A percentile compares a stretch with the other conserved stretches of the same genome.
Conservation (phyloP, 257 asterid species). For the Solanum pinnatisectum region DNA sequence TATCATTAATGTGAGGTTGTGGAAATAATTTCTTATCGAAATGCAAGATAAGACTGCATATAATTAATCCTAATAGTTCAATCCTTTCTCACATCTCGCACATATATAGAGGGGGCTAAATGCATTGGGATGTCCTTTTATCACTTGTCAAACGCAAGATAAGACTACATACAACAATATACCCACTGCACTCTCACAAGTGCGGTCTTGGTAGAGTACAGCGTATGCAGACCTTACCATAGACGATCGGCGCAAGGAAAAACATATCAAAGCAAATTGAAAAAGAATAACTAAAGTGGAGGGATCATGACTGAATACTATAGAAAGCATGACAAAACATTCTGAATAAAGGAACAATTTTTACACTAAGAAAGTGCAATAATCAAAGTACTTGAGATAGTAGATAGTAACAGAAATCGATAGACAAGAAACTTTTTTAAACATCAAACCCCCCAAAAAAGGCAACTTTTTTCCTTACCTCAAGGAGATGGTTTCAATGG, state of each 20-base stretch:
- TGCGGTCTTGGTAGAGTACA: background rate
- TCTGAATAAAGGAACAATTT: background rate
- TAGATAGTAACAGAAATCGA: background rate
- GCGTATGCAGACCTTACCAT: background rate
- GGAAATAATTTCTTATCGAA: too few relatives aligned
- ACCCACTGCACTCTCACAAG: background rate
- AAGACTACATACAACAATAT: background rate
- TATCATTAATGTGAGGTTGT: too few relatives aligned
- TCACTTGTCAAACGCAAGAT: too few relatives aligned
- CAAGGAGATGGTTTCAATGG: slow-evolving; percentile 74
- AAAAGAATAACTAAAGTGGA: background rate
- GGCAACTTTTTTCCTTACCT: slow-evolving; percentile 4
- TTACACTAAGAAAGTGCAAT: background rate
- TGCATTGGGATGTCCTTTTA: too few relatives aligned
- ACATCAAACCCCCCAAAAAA: background rate
- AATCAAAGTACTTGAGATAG: background rate
- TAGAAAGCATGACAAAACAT: background rate
- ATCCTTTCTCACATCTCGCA: too few relatives aligned
- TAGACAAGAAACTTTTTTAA: background rate
- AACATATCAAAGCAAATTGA: background rate
- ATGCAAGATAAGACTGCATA: too few relatives aligned
- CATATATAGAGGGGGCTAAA: too few relatives aligned
- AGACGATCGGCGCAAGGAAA: background rate
- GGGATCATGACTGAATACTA: background rate
- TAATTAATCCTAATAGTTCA: too few relatives aligned